Base-by-base conservation (phyloP, 257 asterid species). In the Solanum etuberosum region DNA sequence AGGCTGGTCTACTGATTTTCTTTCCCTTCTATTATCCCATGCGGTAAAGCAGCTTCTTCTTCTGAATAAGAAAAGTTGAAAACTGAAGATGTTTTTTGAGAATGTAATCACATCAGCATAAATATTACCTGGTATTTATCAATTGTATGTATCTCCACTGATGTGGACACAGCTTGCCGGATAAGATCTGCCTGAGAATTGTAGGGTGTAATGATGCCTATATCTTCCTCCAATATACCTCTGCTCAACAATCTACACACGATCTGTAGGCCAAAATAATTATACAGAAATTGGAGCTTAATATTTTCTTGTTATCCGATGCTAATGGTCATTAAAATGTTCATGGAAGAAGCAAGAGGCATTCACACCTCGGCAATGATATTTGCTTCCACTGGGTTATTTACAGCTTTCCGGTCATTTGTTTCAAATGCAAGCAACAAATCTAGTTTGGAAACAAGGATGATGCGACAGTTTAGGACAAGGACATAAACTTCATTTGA, bases 151-250 rank as follows among this genome's bases (percentile, higher is more conserved):
- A 93, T 92, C 94, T 97, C 99, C 88, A 97, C 96, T 51, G 93
- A 91, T 48, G 92, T 90, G 38, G 95, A 89, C 89, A 94, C 92
- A 87, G 92, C 88, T 91, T 89, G 93, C 63, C 90, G 92, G 83
- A 95, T 93, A 86, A 94, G 94, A 90, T 94, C 92, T 86, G 94
- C 95, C 93, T 95, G 99, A 88, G 97, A 89, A 90, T 97, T 97
- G 90, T 95, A 97, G 42, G 99, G 99, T 82, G 99, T 95, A 90
- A 97, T 97, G 88, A 97, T 91, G 86, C 99, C 99, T 88, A 97
- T 95, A 38, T 91, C 94, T 86, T 92, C 92, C 87, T 90, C 95
- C 90, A 91, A 92, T 86, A 95, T 92, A 87, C 99, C 98, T 89
- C 95, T 87, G 23, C 84, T 89, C 82, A 94, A 82, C 89, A 97